Base-by-base conservation (phyloP, 257 asterid species). In the Salvia rosmarinus region DNA sequence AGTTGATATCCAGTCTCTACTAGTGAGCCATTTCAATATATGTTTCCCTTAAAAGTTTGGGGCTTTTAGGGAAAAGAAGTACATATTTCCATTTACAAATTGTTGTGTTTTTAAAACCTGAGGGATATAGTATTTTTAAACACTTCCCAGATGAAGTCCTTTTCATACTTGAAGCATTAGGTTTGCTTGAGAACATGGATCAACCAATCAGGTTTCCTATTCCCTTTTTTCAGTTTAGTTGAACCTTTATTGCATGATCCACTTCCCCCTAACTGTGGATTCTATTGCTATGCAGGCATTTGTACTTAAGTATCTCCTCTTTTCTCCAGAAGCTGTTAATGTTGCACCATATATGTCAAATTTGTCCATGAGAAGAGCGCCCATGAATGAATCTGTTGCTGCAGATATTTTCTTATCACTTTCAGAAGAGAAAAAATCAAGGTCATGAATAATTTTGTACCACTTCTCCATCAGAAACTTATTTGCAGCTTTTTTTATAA, bases 241-340 rank as follows among this genome's bases (percentile, higher is more conserved):
- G 56, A 25, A 64, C 32, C 57, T 57, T 55, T 69, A 62, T 39
- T 64, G 49, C 64, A 39, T 49, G 10, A 37, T 32, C 12, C 54
- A 2, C 14, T 70, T 37, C 16, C 14, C 28, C 50, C 67, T 85
- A 70, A 78, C 80, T 65, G 19, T 7, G 51, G 47, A 8, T 40
- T 71, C 55, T 81, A 57, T 72, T 74, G 55, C 75, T 74, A 25
- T 87, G 87, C 97, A 95, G 99, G 99, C 97, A 71, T 95, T 86
- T 81, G 97, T 95, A 58, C 94, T 95, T 74, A 95, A 89, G 77
- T 77, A 89, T 82, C 96, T 95, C 76, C 75, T 91, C 42, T 95
- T 95, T 76, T 79, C 74, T 66, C 77, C 80, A 12, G 97, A 82
- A 44, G 77, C 77, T 70, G 79, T 72, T 71, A 56, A 71, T 78